Percentiles rank a stretch among this genome's conserved stretches.
These are phyloP conservation scores for Saxispiralis lemnorum DNA, from an alignment of 495 filamentous ascomycete genomes.

Conservation along the genomic window DNA sequence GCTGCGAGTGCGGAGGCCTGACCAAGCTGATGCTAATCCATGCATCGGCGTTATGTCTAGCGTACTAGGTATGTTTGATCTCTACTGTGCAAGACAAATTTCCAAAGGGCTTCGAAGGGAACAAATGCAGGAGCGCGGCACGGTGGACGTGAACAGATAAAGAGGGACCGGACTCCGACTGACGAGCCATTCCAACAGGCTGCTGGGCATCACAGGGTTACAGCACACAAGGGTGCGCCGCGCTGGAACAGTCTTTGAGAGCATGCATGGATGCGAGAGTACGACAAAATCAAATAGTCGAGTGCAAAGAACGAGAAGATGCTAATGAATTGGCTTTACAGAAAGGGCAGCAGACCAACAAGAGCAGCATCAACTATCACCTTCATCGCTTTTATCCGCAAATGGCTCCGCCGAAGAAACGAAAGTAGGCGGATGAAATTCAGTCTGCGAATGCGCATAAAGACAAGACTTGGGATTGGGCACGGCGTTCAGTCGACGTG, in stretches of 20 bases:
- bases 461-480: no score
- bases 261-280: conserved; percentile 88
- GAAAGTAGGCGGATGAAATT: conserved; percentile 28
- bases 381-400: conserved; percentile 69
- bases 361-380: conserved; percentile 92
- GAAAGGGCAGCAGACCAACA: conserved; percentile 45
- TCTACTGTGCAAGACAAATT: no score
- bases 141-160: no score
- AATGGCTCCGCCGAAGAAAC: conserved; percentile 56
- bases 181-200: conserved; percentile 31
- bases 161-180: background rate
- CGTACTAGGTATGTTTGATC: conserved; percentile 53
- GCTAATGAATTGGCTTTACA: conserved; percentile 19
- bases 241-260: conserved; percentile 62
- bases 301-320: background rate
- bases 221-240: conserved; percentile 52
- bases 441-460: background rate
- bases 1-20: conserved; percentile 69
- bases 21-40: conserved; percentile 55
- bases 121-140: no score
- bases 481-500: no score
- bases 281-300: conserved; percentile 11
- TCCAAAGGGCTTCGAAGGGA: no score
- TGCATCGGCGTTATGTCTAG: conserved; percentile 73
- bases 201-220: conserved; percentile 90